phyloP scores from a whole-genome alignment of 2,329 filamentous ascomycete genomes.

The Achaetomium macrosporum region DNA sequence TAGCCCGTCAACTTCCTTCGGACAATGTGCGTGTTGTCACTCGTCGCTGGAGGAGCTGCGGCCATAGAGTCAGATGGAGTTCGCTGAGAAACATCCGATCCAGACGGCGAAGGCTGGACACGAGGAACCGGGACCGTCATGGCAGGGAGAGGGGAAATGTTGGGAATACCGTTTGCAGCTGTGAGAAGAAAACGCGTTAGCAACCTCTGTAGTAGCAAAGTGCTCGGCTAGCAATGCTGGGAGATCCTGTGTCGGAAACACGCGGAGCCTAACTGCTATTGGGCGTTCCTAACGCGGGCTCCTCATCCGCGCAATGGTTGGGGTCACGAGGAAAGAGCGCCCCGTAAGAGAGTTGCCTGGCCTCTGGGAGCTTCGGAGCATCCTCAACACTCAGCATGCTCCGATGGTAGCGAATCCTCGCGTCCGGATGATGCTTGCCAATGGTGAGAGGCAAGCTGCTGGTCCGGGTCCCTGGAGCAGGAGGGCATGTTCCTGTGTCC shows the following conservation, averaged over 20 bases:
- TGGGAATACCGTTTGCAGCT: slow-evolving; percentile 38
- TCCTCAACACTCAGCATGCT: slow-evolving; percentile 52
- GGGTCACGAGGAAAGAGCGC: slow-evolving; percentile 37
- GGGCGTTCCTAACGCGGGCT: slow-evolving; percentile 1
- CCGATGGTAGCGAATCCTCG: slow-evolving; percentile 35
- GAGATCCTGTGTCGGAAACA: slow-evolving; percentile 26
- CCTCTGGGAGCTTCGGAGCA: slow-evolving; percentile 39
- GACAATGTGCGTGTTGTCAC: slow-evolving; percentile 88
- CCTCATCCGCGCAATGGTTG: slow-evolving; percentile 7
- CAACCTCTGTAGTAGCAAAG: slow-evolving; percentile 14
- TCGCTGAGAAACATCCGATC: slow-evolving; percentile 29
- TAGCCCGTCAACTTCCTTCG: slow-evolving; percentile 97
- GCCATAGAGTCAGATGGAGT: slow-evolving; percentile 36
- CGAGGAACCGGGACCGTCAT: slow-evolving; percentile 37
- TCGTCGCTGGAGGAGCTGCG: slow-evolving; percentile 42
- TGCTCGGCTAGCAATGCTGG: slow-evolving; percentile 17
- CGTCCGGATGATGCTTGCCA: slow-evolving; percentile 30
- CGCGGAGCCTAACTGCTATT: slow-evolving; percentile 34
- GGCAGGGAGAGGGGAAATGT: slow-evolving; percentile 34
- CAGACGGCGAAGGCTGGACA: slow-evolving; percentile 34
- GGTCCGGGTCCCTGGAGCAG: slow-evolving; percentile 29
- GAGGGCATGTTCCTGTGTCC: slow-evolving; percentile 21
- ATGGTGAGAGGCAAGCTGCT: slow-evolving; percentile 30
- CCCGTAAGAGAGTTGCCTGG: slow-evolving; percentile 41
- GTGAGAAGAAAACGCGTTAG: slow-evolving; percentile 33